A percentile compares a stretch with the other conserved stretches of the same genome.
Evolutionary conservation across 257 asterid genomes (phyloP).

Genomic region (Fraxinus cuspidata): DNA sequence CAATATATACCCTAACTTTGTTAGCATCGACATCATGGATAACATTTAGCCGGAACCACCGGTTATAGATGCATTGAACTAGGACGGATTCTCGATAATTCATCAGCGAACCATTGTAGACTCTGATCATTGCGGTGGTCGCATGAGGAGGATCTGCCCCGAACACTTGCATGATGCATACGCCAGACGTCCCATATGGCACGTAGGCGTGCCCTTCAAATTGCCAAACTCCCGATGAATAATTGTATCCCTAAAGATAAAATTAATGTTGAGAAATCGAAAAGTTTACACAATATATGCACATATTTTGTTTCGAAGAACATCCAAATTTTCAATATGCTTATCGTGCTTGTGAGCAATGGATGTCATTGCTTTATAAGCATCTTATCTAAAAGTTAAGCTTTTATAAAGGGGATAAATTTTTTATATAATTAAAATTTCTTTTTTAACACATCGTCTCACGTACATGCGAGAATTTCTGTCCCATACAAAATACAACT

Average conservation of each 20-base stretch:
- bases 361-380: too few relatives aligned
- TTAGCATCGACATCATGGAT: not conserved
- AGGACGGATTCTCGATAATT: not conserved
- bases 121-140: not conserved
- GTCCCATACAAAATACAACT: too few relatives aligned
- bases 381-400: not conserved
- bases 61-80: not conserved
- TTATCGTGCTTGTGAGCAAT: too few relatives aligned
- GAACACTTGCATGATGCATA: not conserved
- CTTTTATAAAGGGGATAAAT: too few relatives aligned
- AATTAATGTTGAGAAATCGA: not conserved
- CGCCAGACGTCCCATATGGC: not conserved
- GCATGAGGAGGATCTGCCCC: not conserved
- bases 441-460: not conserved
- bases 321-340: too few relatives aligned
- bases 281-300: too few relatives aligned
- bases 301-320: not conserved
- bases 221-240: not conserved
- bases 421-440: too few relatives aligned
- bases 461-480: too few relatives aligned
- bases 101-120: not conserved
- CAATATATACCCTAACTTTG: not conserved
- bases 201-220: not conserved
- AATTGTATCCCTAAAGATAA: not conserved
- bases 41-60: not conserved